phyloP scores from a whole-genome alignment of 225 moss, liverwort and hornwort species.

The Antitrichia curtipendula region DNA sequence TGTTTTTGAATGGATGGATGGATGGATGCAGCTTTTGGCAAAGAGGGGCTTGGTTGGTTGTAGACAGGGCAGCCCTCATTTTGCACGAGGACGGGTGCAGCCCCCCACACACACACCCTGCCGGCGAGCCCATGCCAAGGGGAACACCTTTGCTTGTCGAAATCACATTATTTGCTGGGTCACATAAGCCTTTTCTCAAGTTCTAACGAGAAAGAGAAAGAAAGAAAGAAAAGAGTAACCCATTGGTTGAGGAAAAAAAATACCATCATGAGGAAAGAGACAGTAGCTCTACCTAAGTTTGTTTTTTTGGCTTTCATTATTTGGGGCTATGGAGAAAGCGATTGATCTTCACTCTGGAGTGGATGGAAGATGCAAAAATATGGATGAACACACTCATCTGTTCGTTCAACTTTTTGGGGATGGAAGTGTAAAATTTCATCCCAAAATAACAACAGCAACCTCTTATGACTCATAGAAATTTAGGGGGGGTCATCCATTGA shows the following conservation, averaged over 20 bases:
- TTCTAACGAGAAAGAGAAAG: neutral
- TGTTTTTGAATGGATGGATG: neutral
- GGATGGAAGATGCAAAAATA: neutral
- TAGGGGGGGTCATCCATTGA: fast-evolving
- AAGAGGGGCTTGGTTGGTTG: neutral
- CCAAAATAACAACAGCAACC: neutral
- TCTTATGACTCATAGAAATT: neutral
- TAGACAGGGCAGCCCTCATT: neutral
- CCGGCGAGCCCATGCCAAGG: neutral
- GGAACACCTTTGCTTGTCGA: neutral
- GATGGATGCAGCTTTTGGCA: neutral
- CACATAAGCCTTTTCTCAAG: neutral
- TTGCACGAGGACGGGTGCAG: neutral
- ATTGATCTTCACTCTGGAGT: too few species aligned
- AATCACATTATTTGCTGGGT: neutral
- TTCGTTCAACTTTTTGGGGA: neutral
- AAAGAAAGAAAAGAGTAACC: neutral
- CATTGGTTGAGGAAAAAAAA: neutral
- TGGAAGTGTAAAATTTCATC: neutral
- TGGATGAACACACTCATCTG: neutral
- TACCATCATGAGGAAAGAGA: neutral
- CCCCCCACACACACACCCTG: too few species aligned
- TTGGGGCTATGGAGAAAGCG: neutral
- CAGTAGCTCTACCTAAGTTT: neutral
- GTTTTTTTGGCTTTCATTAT: neutral